Conservation (phyloP, 2,329 filamentous ascomycete genomes). For the Ampelomyces quisqualis region DNA sequence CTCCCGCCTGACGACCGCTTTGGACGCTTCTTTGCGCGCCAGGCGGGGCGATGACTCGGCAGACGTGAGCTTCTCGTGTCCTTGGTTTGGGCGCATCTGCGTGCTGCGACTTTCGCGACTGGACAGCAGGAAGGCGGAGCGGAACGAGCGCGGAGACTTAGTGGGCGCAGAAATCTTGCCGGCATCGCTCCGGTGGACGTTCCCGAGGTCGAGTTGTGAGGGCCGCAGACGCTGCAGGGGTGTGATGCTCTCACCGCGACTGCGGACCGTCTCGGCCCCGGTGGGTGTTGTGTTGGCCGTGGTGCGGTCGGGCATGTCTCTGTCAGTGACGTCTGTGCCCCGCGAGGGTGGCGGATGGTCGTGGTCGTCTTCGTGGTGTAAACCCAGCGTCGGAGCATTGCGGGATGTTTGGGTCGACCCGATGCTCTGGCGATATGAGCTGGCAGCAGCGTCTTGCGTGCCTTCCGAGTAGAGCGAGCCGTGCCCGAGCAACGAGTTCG, state of each 20-base stretch:
- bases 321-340: slow-evolving; percentile 78
- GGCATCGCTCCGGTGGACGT: slow-evolving; percentile 56
- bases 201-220: slow-evolving; percentile 62
- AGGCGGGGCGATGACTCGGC: slow-evolving; percentile 72
- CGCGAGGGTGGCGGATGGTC: slow-evolving; percentile 60
- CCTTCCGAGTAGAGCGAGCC: slow-evolving; percentile 36
- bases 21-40: slow-evolving; percentile 46
- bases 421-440: slow-evolving; percentile 41
- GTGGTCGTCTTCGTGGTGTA: slow-evolving; percentile 35
- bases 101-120: slow-evolving; percentile 54
- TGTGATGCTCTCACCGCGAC: slow-evolving; percentile 74
- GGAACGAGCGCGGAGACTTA: slow-evolving; percentile 74
- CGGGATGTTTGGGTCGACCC: slow-evolving; percentile 41
- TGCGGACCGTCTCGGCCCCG: slow-evolving; percentile 58
- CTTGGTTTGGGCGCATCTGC: slow-evolving; percentile 53
- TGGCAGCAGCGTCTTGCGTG: slow-evolving; percentile 34
- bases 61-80: slow-evolving; percentile 82
- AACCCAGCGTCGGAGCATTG: slow-evolving; percentile 29
- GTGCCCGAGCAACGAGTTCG: slow-evolving; percentile 42
- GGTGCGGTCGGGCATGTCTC: slow-evolving; percentile 67
- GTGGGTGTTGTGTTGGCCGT: slow-evolving; percentile 76
- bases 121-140: slow-evolving; percentile 70
- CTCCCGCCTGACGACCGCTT: slow-evolving; percentile 44
- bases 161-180: slow-evolving; percentile 60
- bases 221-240: slow-evolving; percentile 64